Evolutionary conservation across 345 rosid species (phyloP).

Genomic region (Ailanthus altissimus): DNA sequence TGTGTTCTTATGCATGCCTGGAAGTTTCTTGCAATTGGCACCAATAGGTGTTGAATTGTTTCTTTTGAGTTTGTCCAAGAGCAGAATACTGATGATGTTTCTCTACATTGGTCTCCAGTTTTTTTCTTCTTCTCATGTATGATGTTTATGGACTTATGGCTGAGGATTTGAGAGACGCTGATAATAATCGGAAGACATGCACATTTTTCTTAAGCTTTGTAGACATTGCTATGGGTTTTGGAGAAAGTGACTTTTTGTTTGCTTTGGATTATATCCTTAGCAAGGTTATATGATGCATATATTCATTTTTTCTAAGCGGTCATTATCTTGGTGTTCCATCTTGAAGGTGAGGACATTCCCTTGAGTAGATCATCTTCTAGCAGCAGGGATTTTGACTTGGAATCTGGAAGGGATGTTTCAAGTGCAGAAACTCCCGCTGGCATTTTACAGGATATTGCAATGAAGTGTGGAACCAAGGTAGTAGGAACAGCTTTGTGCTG

Average conservation of each 20-base stretch:
- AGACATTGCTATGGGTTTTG: conserved; percentile 7
- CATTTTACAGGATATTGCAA: conserved; percentile 74
- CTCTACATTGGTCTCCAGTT: background rate
- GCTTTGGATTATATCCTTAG: background rate
- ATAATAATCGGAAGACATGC: background rate
- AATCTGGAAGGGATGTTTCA: conserved; percentile 56
- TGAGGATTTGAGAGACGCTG: background rate
- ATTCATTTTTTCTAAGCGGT: background rate
- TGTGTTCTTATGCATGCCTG: background rate
- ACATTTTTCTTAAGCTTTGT: background rate
- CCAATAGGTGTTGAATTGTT: background rate
- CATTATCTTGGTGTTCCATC: conserved; percentile 19
- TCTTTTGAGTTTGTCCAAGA: background rate
- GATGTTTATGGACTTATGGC: background rate
- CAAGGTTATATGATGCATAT: background rate
- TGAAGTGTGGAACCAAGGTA: conserved; percentile 90
- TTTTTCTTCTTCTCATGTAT: background rate
- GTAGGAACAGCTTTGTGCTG: background rate
- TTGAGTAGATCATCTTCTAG: conserved; percentile 58
- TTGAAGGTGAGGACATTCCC: conserved; percentile 63
- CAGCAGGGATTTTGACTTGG: conserved; percentile 66
- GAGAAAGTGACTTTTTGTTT: background rate
- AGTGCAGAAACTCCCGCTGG: conserved; percentile 58
- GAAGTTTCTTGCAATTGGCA: conserved; percentile 5
- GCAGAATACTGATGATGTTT: too few species aligned